phyloP scores from a whole-genome alignment of 495 filamentous ascomycete species.

The Chaetomium fimeti region DNA sequence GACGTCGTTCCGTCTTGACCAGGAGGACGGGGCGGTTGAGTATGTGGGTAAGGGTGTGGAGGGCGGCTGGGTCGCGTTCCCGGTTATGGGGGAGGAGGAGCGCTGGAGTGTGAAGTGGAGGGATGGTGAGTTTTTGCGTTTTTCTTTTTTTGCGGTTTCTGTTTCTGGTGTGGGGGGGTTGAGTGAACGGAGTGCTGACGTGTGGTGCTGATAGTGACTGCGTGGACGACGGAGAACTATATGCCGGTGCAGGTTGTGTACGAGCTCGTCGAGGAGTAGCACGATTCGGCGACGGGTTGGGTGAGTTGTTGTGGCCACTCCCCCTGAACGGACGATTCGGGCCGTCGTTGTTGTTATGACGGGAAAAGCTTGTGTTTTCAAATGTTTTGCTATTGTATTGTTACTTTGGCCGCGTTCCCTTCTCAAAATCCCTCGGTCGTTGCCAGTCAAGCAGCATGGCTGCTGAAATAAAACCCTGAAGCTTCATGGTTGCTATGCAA shows the following conservation, averaged over 20 bases:
- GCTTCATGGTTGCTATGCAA: background rate
- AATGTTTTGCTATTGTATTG: background rate
- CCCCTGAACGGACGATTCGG: background rate
- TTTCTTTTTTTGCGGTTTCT: background rate
- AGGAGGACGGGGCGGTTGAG: slow-evolving; percentile 23
- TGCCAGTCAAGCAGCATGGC: background rate
- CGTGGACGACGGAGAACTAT: slow-evolving; percentile 38
- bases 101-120: slow-evolving; percentile 44
- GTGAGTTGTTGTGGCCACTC: background rate
- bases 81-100: slow-evolving; percentile 15
- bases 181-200: slow-evolving; percentile 4
- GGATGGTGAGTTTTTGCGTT: slow-evolving; percentile 30
- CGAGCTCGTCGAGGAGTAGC: slow-evolving; percentile 22
- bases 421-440: background rate
- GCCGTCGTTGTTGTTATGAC: background rate
- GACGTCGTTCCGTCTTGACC: slow-evolving; percentile 36
- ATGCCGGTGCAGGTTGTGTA: slow-evolving; percentile 40
- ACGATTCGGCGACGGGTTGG: background rate
- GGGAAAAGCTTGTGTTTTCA: slow-evolving; percentile 9
- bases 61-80: slow-evolving; percentile 42
- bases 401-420: background rate
- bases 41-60: slow-evolving; percentile 26
- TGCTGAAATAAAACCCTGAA: background rate
- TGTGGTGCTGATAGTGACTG: slow-evolving; percentile 27
- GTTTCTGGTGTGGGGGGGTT: too few species aligned